These are phyloP conservation scores for Alloteropsis semialata DNA, from an alignment of 176 grass and related monocot species.

Conservation along the genomic window DNA sequence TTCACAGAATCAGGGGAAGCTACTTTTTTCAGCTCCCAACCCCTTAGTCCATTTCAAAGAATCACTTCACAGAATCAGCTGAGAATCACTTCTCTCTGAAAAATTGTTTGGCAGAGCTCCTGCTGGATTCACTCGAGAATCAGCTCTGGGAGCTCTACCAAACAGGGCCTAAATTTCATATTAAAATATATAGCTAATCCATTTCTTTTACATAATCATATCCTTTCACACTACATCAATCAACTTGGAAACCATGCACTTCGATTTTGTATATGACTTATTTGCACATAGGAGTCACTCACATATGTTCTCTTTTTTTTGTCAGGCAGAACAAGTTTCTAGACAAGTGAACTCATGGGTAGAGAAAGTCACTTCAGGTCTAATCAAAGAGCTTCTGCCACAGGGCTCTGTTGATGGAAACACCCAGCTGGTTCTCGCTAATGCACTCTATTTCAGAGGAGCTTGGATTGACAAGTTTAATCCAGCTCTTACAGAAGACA, in stretches of 20 bases:
- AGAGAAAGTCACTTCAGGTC: constrained; percentile 49
- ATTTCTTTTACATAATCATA: neutral
- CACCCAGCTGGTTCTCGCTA: constrained; percentile 60
- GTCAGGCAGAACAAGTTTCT: constrained; percentile 51
- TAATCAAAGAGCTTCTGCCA: constrained; percentile 63
- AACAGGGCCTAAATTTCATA: too few relatives aligned
- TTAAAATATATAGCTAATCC: neutral
- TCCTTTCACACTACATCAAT: neutral
- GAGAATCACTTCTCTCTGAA: too few relatives aligned
- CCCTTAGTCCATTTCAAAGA: too few relatives aligned
- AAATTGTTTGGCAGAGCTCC: too few relatives aligned
- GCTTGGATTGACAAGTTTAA: constrained; percentile 74
- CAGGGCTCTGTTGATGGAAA: constrained; percentile 34
- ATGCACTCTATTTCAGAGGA: constrained; percentile 81
- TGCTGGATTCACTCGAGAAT: too few relatives aligned
- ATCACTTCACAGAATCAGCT: too few relatives aligned
- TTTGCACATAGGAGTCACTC: too few relatives aligned
- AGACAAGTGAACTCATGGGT: constrained; percentile 74
- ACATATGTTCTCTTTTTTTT: neutral
- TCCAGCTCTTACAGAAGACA: constrained; percentile 36
- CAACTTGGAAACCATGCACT: too few relatives aligned
- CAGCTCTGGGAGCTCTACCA: too few relatives aligned
- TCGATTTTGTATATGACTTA: too few relatives aligned
- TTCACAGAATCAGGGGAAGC: too few relatives aligned
- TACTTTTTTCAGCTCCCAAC: too few relatives aligned